Evolutionary conservation across 345 rosid genomes (phyloP), one percentile per base, ranked within the genome.

Genomic region (Jatropha curcas): DNA sequence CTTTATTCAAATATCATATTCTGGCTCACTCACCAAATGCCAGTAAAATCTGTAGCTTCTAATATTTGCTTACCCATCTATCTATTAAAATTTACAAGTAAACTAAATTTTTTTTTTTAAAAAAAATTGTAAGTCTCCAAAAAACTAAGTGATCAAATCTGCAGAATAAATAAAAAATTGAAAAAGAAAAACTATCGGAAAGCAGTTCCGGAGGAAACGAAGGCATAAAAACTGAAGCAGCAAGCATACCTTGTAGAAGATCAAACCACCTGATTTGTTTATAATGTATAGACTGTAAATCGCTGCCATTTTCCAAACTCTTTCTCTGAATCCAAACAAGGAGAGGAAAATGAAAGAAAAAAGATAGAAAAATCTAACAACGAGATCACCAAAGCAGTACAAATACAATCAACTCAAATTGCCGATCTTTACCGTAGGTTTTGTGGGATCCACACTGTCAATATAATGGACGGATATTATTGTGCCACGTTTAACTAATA

Each of bases 221-320:
- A 50, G 17, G 57, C 24, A 37, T 7, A 48, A 57, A 20, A 70
- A 33, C 30, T 30, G 59, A 61, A 59, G 22, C 37, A 37, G 46
- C 33, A 35, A 1, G 4, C 1, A n/a, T 83, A 89, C 96, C 97
- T 92, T 94, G 82, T 90, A 88, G 72, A 76, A 76, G 71, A 76
- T 75, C 69, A 75, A 58, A 28, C 78, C 78, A 3, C 78, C 78
- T 30, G 78, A 75, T 60, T 75, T 68, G 73, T 75, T 74, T 53
- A 74, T 68, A 33, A 74, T 68, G 68, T 74, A 74, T n/a, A 74
- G 58, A 31, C 77, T 74, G 57, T 66, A 74, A 65, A 74, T 85
- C 67, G 98, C 93, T 0, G 93, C 94, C 94, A 90, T 88, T 70
- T 16, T 14, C 20, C 8, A n/a, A 7, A 41, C 9, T 2, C 9